Conservation (phyloP, 2,329 filamentous ascomycete species). For the Domatiomyces catenatus region DNA sequence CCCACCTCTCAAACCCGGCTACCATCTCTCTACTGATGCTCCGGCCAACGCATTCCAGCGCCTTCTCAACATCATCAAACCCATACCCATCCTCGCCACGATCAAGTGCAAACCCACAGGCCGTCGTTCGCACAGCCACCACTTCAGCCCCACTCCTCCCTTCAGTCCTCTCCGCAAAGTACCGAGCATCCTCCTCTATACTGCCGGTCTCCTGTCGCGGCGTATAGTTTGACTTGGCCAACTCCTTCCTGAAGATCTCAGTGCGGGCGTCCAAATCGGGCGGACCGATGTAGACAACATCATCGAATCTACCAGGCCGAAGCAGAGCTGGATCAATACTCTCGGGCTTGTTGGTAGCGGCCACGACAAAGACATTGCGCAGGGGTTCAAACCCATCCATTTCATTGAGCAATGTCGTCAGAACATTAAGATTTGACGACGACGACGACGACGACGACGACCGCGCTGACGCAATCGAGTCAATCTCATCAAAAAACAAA, state of each 20-base stretch:
- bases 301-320: slow-evolving; percentile 71
- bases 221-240: slow-evolving; percentile 37
- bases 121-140: slow-evolving; percentile 41
- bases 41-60: slow-evolving; percentile 24
- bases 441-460: slow-evolving; percentile 23
- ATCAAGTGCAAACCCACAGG: slow-evolving; percentile 37
- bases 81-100: slow-evolving; percentile 26
- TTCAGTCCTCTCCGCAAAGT: slow-evolving; percentile 44
- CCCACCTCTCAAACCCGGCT: slow-evolving; percentile 13
- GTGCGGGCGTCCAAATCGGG: slow-evolving; percentile 57
- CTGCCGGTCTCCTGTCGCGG: slow-evolving; percentile 42
- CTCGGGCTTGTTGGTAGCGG: slow-evolving; percentile 82
- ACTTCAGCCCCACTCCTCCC: slow-evolving; percentile 82
- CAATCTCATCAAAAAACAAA: slow-evolving; percentile 95
- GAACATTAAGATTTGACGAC: slow-evolving; percentile 54
- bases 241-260: slow-evolving; percentile 59
- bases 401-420: slow-evolving; percentile 80
- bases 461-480: slow-evolving; percentile 55
- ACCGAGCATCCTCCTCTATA: slow-evolving; percentile 44
- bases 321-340: slow-evolving; percentile 72
- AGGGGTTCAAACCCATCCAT: slow-evolving; percentile 89
- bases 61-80: slow-evolving; percentile 31
- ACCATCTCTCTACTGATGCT: slow-evolving; percentile 14
- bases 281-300: slow-evolving; percentile 70
- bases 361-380: slow-evolving; percentile 70